A percentile compares a stretch with the other conserved stretches of the same genome.
Conservation (phyloP, 2,329 filamentous ascomycete genomes). For the Sporothrix mexicana region DNA sequence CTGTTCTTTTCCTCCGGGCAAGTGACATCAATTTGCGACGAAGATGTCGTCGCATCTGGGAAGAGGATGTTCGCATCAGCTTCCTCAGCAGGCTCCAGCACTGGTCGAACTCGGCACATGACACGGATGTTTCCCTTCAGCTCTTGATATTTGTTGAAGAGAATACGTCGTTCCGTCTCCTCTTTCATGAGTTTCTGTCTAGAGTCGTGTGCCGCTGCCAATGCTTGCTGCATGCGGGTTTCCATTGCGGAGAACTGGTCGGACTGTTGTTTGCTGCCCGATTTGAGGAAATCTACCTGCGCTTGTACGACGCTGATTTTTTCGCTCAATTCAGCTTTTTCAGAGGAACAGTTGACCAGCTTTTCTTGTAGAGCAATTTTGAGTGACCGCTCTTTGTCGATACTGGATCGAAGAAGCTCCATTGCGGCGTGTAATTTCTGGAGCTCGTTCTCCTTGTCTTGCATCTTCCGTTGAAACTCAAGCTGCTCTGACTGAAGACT, state of each 20-base stretch:
- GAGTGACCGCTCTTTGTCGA: slow-evolving; percentile 68
- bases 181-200: slow-evolving; percentile 87
- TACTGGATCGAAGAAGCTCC: slow-evolving; percentile 55
- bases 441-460: slow-evolving; percentile 61
- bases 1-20: slow-evolving; percentile 85
- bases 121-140: slow-evolving; percentile 98
- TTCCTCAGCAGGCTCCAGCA: slow-evolving; percentile 64
- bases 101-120: slow-evolving; percentile 92
- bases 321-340: slow-evolving; percentile 72
- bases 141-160: slow-evolving; percentile 98
- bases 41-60: slow-evolving; percentile 81
- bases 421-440: slow-evolving; percentile 55
- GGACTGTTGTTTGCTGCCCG: slow-evolving; percentile 86
- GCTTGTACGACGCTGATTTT: slow-evolving; percentile 77
- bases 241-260: slow-evolving; percentile 84
- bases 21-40: slow-evolving; percentile 82
- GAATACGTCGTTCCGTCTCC: slow-evolving; percentile 84
- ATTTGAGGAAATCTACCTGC: slow-evolving; percentile 87
- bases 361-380: slow-evolving; percentile 60
- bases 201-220: slow-evolving; percentile 70
- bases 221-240: slow-evolving; percentile 76
- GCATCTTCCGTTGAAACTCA: slow-evolving; percentile 54
- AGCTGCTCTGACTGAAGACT: slow-evolving; percentile 59
- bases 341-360: slow-evolving; percentile 64
- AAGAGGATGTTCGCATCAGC: slow-evolving; percentile 76